These are phyloP conservation scores for Aspergillus sp. DNA, from an alignment of 2,329 filamentous ascomycete genomes.

Conservation along the genomic window DNA sequence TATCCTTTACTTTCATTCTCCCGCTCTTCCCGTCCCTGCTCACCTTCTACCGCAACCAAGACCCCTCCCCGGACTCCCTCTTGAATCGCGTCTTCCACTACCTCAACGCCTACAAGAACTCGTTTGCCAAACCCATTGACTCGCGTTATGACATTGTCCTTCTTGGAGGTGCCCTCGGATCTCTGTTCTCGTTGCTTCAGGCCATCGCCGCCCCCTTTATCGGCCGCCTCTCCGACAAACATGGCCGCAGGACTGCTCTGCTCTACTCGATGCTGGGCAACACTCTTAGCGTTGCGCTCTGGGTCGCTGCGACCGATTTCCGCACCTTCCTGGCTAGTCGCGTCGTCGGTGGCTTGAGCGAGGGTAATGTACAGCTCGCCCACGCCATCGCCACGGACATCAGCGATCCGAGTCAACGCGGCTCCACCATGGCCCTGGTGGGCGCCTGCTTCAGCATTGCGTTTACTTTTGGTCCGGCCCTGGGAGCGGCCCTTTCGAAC, in stretches of 20 bases:
- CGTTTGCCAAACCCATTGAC: conserved; percentile 89
- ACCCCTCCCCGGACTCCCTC: conserved; percentile 63
- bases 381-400: conserved; percentile 97
- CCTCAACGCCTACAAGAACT: conserved; percentile 91
- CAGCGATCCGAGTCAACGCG: conserved; percentile 78
- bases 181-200: conserved; percentile 89
- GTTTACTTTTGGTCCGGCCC: conserved; percentile 91
- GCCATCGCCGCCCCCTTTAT: conserved; percentile 91
- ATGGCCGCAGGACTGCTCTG: conserved; percentile 83
- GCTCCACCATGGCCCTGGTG: conserved; percentile 92
- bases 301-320: conserved; percentile 92
- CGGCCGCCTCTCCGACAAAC: conserved; percentile 79
- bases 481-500: conserved; percentile 81
- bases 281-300: conserved; percentile 86
- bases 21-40: conserved; percentile 93
- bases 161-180: conserved; percentile 88
- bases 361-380: conserved; percentile 94
- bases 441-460: conserved; percentile 96
- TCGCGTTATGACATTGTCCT: conserved; percentile 96
- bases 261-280: conserved; percentile 92
- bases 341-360: conserved; percentile 86
- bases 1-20: conserved; percentile 98
- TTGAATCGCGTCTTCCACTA: conserved; percentile 77
- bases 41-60: conserved; percentile 90
- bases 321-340: conserved; percentile 93